Evolutionary conservation across 2,329 filamentous ascomycete species (phyloP).

Genomic region (Chaetomium sp.): DNA sequence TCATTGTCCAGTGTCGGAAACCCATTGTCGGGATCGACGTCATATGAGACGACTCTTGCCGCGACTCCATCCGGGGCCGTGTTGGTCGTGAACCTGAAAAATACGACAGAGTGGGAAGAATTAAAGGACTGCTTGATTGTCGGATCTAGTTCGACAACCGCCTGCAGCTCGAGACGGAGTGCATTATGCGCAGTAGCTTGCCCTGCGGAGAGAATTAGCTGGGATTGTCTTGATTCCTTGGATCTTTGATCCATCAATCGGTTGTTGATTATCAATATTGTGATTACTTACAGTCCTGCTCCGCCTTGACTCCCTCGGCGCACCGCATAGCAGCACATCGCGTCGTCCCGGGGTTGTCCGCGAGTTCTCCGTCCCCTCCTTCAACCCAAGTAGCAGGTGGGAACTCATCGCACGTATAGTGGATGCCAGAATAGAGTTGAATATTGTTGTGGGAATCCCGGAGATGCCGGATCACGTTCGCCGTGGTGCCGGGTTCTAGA

Average conservation of each 20-base stretch:
- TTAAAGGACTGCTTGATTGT: not conserved
- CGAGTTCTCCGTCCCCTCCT: conserved; percentile 18
- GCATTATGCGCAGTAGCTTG: not conserved
- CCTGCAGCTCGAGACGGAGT: not conserved
- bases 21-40: not conserved
- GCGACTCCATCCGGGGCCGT: not conserved
- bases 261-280: not conserved
- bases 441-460: not conserved
- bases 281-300: conserved; percentile 14
- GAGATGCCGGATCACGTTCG: conserved; percentile 3
- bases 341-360: conserved; percentile 3
- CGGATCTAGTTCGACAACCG: not conserved
- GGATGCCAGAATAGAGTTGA: conserved; percentile 15
- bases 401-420: conserved; percentile 29
- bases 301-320: conserved; percentile 12
- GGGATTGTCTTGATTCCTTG: not conserved
- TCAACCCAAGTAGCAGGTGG: conserved; percentile 26
- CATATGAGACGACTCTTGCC: not conserved
- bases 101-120: not conserved
- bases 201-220: not conserved
- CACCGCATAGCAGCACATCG: conserved; percentile 17
- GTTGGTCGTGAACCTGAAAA: not conserved
- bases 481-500: conserved; percentile 13
- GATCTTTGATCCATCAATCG: not conserved
- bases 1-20: not conserved